Evolutionary conservation across 2,329 filamentous ascomycete genomes (phyloP).

Genomic region (Trichoderma atroviride): DNA sequence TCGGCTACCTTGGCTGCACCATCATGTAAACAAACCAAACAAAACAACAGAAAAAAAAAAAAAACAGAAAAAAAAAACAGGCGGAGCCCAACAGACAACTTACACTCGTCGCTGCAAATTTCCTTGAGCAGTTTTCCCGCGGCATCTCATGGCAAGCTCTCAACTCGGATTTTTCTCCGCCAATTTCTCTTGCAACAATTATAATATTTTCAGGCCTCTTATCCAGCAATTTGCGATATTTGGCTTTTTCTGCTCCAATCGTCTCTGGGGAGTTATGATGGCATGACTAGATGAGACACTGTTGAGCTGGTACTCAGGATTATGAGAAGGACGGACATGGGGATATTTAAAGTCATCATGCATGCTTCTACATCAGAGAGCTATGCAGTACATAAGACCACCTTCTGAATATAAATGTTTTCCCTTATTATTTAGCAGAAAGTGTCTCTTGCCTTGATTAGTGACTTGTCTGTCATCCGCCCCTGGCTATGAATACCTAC

Average conservation of each 20-base stretch:
- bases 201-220: slow-evolving; percentile 9
- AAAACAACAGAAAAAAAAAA: background rate
- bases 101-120: background rate
- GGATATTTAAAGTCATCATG: background rate
- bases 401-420: background rate
- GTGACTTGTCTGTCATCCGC: background rate
- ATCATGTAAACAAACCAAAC: slow-evolving; percentile 39
- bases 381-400: background rate
- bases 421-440: background rate
- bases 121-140: background rate
- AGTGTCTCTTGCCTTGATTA: background rate
- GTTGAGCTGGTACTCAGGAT: slow-evolving; percentile 2
- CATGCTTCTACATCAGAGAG: background rate
- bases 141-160: background rate
- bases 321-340: background rate
- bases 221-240: background rate
- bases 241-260: slow-evolving; percentile 4
- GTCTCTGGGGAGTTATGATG: background rate
- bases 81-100: background rate
- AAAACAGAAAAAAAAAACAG: background rate
- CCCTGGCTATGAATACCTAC: no score
- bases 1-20: slow-evolving; percentile 36
- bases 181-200: background rate
- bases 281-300: background rate
- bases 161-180: background rate